Evolutionary conservation across 768 basidiomycete genomes (phyloP).

Genomic region (Solioccasus polychromus): DNA sequence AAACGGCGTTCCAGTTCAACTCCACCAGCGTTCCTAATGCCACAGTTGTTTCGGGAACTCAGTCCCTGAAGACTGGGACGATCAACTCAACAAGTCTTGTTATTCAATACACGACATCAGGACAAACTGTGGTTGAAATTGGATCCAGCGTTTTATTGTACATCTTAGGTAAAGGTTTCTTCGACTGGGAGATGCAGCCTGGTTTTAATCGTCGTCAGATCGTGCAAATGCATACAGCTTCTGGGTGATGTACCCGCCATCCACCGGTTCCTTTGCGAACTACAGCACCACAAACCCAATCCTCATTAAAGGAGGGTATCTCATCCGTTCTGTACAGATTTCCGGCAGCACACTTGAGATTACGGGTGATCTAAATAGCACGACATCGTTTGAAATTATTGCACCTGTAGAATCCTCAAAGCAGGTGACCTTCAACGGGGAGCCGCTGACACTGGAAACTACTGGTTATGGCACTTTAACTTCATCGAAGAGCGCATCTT

Average conservation of each 20-base stretch:
- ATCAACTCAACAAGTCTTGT: conserved; percentile 36
- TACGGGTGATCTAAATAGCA: conserved; percentile 43
- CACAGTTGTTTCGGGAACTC: conserved; percentile 19
- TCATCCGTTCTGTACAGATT: conserved; percentile 39
- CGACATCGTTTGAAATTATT: conserved; percentile 45
- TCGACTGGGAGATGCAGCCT: not conserved
- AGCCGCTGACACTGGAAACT: conserved; percentile 28
- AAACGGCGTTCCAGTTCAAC: conserved; percentile 44
- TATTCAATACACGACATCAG: conserved; percentile 45
- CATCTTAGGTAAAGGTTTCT: conserved; percentile 37
- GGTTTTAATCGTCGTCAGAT: conserved; percentile 30
- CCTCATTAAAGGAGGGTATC: conserved; percentile 48
- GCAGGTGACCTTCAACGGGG: conserved; percentile 43
- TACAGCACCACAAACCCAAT: conserved; percentile 42
- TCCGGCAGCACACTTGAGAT: conserved; percentile 39
- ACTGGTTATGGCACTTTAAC: conserved; percentile 44
- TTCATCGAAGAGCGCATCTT: conserved; percentile 9
- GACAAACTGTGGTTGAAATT: conserved; percentile 46
- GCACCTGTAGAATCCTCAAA: conserved; percentile 40
- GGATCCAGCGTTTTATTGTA: conserved; percentile 40
- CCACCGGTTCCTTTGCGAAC: conserved; percentile 33
- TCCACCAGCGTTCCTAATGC: conserved; percentile 22
- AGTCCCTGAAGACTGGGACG: conserved; percentile 35
- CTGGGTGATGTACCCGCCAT: conserved; percentile 45
- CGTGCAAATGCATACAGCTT: conserved; percentile 49